phyloP scores from a whole-genome alignment of 164 flowering plant genomes.

The Tetrastigma voinierianum region DNA sequence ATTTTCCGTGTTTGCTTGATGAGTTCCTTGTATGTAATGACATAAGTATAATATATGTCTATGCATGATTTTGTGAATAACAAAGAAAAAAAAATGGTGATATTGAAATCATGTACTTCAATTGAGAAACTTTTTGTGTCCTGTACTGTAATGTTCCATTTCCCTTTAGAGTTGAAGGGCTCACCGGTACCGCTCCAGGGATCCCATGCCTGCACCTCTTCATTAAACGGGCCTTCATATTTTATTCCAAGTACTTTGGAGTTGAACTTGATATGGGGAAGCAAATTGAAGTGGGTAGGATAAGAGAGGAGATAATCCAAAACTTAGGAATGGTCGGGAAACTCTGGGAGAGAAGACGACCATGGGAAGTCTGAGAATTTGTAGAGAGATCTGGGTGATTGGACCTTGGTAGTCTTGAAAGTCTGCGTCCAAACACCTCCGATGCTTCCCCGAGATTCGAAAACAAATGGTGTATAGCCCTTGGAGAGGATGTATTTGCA shows the following conservation, averaged over 20 bases:
- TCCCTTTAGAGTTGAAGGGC: conserved; percentile 31
- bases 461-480: conserved; percentile 49
- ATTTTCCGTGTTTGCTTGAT: no score
- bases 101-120: conserved; percentile 7
- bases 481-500: conserved; percentile 53
- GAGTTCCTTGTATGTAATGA: no score
- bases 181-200: conserved; percentile 35
- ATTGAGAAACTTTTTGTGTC: conserved; percentile 12
- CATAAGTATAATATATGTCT: no score
- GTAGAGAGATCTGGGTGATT: conserved; percentile 39
- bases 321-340: conserved; percentile 34
- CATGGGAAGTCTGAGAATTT: conserved; percentile 74
- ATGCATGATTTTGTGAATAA: no score
- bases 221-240: conserved; percentile 22
- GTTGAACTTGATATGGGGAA: conserved; percentile 33
- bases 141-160: conserved; percentile 32
- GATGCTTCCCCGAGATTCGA: conserved; percentile 26
- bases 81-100: no score
- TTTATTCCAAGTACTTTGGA: conserved; percentile 27
- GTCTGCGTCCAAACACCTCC: conserved; percentile 56
- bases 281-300: conserved; percentile 30
- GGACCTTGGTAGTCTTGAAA: conserved; percentile 46
- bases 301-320: conserved; percentile 46
- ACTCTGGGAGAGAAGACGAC: conserved; percentile 58
- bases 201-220: conserved; percentile 31